Evolutionary conservation across 176 grass and related monocot species (phyloP).

Genomic region (Hyparrhenia diplandra): DNA sequence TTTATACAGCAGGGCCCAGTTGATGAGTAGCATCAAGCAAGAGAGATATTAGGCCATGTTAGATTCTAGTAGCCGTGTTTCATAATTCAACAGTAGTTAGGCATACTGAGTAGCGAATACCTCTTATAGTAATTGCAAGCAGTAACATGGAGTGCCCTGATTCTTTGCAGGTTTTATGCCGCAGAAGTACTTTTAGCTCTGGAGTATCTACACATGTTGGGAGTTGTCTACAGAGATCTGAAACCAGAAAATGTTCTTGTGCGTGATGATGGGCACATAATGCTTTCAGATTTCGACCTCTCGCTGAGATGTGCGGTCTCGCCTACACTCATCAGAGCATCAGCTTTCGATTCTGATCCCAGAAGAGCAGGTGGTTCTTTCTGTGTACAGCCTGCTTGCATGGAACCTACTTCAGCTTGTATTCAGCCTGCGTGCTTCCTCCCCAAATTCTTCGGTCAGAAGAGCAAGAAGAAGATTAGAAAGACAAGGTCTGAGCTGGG

Average conservation of each 20-base stretch:
- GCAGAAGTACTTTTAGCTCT: slow-evolving; percentile 87
- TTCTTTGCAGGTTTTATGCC: slow-evolving; percentile 81
- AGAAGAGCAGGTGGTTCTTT: slow-evolving; percentile 49
- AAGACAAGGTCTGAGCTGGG: slow-evolving; percentile 50
- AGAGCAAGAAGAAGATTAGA: slow-evolving; percentile 73
- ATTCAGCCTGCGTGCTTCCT: slow-evolving; percentile 85
- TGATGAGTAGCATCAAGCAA: background rate
- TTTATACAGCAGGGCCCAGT: background rate
- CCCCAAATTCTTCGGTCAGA: slow-evolving; percentile 71
- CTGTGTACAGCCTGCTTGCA: slow-evolving; percentile 86
- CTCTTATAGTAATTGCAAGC: background rate
- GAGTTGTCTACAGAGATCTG: slow-evolving; percentile 86
- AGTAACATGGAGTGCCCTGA: slow-evolving; percentile 20
- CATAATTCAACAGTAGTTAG: background rate
- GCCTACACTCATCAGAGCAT: slow-evolving; percentile 73
- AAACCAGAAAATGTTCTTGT: slow-evolving; percentile 96
- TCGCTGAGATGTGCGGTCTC: slow-evolving; percentile 81
- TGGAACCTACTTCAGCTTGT: slow-evolving; percentile 76
- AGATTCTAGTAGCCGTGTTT: slow-evolving; percentile 14
- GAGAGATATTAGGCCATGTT: background rate
- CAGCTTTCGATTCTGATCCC: slow-evolving; percentile 58
- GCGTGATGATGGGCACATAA: slow-evolving; percentile 92
- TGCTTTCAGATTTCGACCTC: slow-evolving; percentile 96
- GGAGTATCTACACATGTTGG: slow-evolving; percentile 97
- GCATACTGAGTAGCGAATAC: background rate